A percentile compares a stretch with the other conserved stretches of the same genome.
phyloP scores from a whole-genome alignment of 2,329 filamentous ascomycete genomes.

The Leptographium lundbergii region DNA sequence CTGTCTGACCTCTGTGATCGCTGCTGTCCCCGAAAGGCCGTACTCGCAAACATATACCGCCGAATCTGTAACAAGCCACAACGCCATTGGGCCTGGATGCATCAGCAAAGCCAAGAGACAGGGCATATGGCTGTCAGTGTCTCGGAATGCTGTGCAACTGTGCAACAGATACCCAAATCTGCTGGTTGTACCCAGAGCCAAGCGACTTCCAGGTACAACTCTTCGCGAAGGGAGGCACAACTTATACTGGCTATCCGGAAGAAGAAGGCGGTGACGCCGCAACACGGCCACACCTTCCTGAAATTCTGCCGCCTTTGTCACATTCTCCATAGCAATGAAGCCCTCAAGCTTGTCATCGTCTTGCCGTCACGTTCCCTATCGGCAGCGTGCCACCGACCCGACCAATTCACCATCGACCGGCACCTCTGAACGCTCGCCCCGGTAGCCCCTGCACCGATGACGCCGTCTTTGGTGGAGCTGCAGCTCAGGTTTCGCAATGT shows the following conservation, averaged over 20 bases:
- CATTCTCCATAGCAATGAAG: neutral
- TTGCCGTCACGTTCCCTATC: neutral
- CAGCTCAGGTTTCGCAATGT: slow-evolving; percentile 18
- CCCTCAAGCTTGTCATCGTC: neutral
- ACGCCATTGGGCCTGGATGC: neutral
- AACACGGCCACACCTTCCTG: neutral
- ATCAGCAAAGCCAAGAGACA: neutral
- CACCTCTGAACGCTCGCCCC: neutral
- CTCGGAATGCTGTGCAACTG: too few species aligned
- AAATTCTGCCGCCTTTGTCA: slow-evolving; percentile 6
- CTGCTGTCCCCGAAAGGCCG: neutral
- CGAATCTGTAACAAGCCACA: neutral
- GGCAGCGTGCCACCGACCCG: neutral
- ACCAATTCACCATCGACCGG: neutral
- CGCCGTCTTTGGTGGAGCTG: neutral
- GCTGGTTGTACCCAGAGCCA: neutral
- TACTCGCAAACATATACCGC: neutral
- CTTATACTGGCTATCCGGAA: neutral
- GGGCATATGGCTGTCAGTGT: too few species aligned
- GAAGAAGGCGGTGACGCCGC: slow-evolving; percentile 6
- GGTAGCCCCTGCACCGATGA: neutral
- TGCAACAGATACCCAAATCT: neutral
- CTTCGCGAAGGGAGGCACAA: neutral
- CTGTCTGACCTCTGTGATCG: neutral
- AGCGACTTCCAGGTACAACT: neutral